These are phyloP conservation scores for Solanum arcanum DNA, from an alignment of 257 asterid species.

Conservation along the genomic window DNA sequence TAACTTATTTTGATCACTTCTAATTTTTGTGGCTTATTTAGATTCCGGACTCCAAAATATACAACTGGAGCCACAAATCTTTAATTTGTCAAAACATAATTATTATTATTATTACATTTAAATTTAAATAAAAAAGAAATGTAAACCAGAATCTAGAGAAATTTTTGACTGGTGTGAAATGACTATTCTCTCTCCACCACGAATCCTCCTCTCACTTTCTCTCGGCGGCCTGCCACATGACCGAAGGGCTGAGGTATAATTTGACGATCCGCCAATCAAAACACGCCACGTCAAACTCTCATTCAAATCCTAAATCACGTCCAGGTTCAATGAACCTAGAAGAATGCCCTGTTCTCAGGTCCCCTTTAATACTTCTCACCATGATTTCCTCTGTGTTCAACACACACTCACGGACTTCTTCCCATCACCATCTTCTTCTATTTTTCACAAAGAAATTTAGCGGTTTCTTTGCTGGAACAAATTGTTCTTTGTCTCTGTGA, in stretches of 20 bases:
- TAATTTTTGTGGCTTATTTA: too few relatives aligned
- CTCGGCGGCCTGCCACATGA: conserved; percentile 30
- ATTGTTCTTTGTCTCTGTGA: not conserved
- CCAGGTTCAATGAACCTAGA: conserved; percentile 67
- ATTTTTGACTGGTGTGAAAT: not conserved
- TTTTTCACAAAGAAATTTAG: not conserved
- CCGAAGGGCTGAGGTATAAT: conserved; percentile 32
- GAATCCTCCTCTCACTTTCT: conserved; percentile 1
- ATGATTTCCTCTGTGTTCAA: not conserved
- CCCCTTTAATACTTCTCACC: conserved; percentile 5
- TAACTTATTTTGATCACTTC: too few relatives aligned
- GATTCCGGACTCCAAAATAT: not conserved
- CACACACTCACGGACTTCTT: not conserved
- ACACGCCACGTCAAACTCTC: conserved; percentile 18
- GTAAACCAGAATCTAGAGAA: not conserved
- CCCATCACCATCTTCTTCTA: not conserved
- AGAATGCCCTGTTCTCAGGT: conserved; percentile 5
- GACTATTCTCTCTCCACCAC: not conserved
- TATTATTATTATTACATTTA: not conserved
- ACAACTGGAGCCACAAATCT: not conserved
- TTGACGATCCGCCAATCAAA: conserved; percentile 7
- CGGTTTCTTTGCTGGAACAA: not conserved
- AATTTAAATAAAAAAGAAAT: not conserved
- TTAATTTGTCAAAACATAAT: not conserved
- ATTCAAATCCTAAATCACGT: conserved; percentile 24